Evolutionary conservation across 352 stramenopile species (phyloP).

Genomic region (Phytopythium ostracodes): DNA sequence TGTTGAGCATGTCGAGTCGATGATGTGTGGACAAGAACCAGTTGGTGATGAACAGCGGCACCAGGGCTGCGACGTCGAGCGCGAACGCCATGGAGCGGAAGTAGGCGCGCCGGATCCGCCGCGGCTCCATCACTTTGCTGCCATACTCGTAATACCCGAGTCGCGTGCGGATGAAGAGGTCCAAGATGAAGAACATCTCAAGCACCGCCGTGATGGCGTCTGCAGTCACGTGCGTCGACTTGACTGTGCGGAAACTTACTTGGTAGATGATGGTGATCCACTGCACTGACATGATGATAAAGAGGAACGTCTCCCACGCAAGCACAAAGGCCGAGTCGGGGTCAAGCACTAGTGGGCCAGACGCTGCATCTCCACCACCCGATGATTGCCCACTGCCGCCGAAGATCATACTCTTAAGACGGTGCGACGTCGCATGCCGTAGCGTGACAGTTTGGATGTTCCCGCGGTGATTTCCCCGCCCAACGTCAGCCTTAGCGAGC

Average conservation of each 20-base stretch:
- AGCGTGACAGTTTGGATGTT: background rate
- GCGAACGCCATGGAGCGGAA: conserved; percentile 31
- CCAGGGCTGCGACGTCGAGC: conserved; percentile 33
- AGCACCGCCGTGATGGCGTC: conserved; percentile 29
- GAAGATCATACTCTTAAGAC: background rate
- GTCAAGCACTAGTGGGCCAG: conserved; percentile 13
- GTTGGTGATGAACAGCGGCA: conserved; percentile 39
- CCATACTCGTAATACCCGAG: conserved; percentile 45
- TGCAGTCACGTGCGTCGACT: conserved; percentile 12
- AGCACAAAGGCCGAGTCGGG: conserved; percentile 30
- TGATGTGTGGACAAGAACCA: conserved; percentile 13
- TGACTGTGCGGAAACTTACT: conserved; percentile 35
- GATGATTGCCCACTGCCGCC: background rate
- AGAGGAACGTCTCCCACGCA: conserved; percentile 39
- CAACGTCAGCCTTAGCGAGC: conserved; percentile 25
- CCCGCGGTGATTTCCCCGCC: conserved; percentile 9
- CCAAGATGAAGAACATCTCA: conserved; percentile 37
- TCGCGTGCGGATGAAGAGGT: conserved; percentile 38
- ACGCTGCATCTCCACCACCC: background rate
- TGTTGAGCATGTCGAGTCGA: conserved; percentile 38
- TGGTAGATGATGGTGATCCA: conserved; percentile 37
- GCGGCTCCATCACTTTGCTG: conserved; percentile 47
- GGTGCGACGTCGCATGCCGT: background rate
- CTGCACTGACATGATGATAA: conserved; percentile 42
- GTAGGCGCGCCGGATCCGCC: conserved; percentile 29